Base-by-base conservation (phyloP, 441 rosid species). In the Theobroma grandiflorum region DNA sequence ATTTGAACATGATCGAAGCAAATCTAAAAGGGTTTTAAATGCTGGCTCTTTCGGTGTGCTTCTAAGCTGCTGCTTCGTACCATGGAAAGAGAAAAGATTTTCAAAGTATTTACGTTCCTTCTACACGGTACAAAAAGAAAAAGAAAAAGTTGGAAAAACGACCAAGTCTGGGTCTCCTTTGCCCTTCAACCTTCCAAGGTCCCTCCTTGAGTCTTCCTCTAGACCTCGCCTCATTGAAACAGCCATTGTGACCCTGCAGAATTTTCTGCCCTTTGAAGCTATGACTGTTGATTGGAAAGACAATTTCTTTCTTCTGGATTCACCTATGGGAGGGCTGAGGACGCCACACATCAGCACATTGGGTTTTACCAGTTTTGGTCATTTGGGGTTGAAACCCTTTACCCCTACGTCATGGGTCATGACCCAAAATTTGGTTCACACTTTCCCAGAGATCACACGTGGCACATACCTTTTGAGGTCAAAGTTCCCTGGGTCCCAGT, bases 121-220 rank as follows among this genome's bases (percentile, higher is more conserved):
- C 59, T 61, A 82, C 88, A 85, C 84, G 87, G 68, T 78, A 50
- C 12, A 53, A 26, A 31, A 40, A 18, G 11, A 18, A 11, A 11
- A 43, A 35, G 55, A 61, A 64, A 61, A 64, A 45, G 8, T 18
- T n/a, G 77, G 47, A 81, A 81, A 85, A 57, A 77, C 1, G 91
- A 88, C 89, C 47, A 75, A 82, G 91, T 88, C 89, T 55, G 11
- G 85, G 87, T 82, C 85, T 68, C 35, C 73, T 55, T 26, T 62
- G 52, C 15, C 38, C 20, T 5, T 62, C 4, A 22, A 58, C 12
- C 37, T 9, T 26, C 20, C 57, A 6, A n/a, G 2, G 11, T 26
- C 59, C 4, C 0, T 15, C 3, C 2, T 4, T 6, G 26, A 69
- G 73, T 69, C 73, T 11, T 45, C 55, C 8, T 69, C 57, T 45